phyloP scores from a whole-genome alignment of 78 protist species.

The Dictyostelium discoideum region dicty_2.7 NC_007089.4:2351001-2351500 shows the following conservation, averaged over 20 bases:
- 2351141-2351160: conserved; percentile 22
- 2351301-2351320: conserved; percentile 12
- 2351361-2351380: conserved; percentile 14
- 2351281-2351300: conserved; percentile 29
- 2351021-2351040: background rate
- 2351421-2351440: background rate
- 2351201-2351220: background rate
- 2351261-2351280: conserved; percentile 1
- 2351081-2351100: conserved; percentile 16
- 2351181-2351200: conserved; percentile 20
- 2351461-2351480: background rate
- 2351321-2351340: background rate
- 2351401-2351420: background rate
- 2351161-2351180: background rate
- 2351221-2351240: conserved; percentile 8
- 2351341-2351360: background rate
- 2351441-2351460: background rate
- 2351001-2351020: background rate
- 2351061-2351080: background rate
- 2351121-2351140: conserved; percentile 32
- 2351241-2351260: conserved; percentile 7
- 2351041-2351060: background rate
- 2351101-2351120: conserved; percentile 29
- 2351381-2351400: conserved; percentile 4
- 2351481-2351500: background rate